These are phyloP conservation scores for Tylopilus intermedius DNA, from an alignment of 768 basidiomycete species.

Conservation along the genomic window DNA sequence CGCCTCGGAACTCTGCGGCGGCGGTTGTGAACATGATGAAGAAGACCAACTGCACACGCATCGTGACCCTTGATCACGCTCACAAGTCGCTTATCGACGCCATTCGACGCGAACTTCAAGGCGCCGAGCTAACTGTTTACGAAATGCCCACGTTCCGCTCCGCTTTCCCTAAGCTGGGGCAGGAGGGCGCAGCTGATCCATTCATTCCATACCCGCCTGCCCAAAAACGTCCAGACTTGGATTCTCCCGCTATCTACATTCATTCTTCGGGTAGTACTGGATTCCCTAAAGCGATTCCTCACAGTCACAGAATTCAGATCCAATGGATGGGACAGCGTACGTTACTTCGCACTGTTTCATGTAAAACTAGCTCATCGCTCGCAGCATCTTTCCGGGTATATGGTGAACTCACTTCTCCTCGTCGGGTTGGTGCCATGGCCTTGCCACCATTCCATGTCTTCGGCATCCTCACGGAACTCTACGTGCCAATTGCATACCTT, in stretches of 20 bases:
- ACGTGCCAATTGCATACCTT: slow-evolving; percentile 17
- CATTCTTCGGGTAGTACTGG: slow-evolving; percentile 51
- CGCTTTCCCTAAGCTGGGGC: slow-evolving; percentile 40
- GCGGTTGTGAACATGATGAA: slow-evolving; percentile 31
- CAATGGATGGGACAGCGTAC: slow-evolving; percentile 36
- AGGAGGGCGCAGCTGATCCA: slow-evolving; percentile 21
- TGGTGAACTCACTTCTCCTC: slow-evolving; percentile 9
- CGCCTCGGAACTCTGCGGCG: slow-evolving; percentile 39
- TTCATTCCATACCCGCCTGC: slow-evolving; percentile 18
- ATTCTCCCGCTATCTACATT: slow-evolving; percentile 40
- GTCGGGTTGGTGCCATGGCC: slow-evolving; percentile 20
- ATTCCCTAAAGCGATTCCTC: slow-evolving; percentile 43
- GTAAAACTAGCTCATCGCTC: neutral
- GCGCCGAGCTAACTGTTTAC: slow-evolving; percentile 5
- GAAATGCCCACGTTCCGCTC: slow-evolving; percentile 19
- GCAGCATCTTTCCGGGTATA: slow-evolving; percentile 6
- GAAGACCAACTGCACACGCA: slow-evolving; percentile 16
- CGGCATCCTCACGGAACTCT: slow-evolving; percentile 16
- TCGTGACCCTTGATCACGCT: slow-evolving; percentile 17
- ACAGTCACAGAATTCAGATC: slow-evolving; percentile 30
- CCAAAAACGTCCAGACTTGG: slow-evolving; percentile 18
- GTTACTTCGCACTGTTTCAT: neutral
- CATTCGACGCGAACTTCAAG: neutral
- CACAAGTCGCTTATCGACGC: slow-evolving; percentile 15
- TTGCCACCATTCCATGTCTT: slow-evolving; percentile 27